A percentile compares a stretch with the other conserved stretches of the same genome.
Conservation (phyloP, 805 yeast genomes). For the Citeromyces matritensis region DNA sequence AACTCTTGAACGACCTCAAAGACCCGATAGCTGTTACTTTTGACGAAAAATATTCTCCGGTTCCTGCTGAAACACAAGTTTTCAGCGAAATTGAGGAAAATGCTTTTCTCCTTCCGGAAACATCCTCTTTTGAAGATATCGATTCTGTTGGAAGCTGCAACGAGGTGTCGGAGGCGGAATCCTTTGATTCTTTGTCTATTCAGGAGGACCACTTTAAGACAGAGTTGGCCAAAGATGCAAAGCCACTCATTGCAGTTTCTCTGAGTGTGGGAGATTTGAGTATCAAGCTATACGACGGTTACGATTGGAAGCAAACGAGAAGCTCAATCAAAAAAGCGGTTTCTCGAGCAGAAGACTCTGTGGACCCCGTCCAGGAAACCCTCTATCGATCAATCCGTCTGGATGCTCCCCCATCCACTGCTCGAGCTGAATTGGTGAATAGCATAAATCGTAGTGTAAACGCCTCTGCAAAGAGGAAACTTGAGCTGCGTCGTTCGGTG, state of each 20-base stretch:
- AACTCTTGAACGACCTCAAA: constrained; percentile 56
- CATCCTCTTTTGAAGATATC: constrained; percentile 9
- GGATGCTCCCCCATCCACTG: constrained; percentile 34
- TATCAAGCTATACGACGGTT: constrained; percentile 69
- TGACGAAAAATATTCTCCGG: constrained; percentile 39
- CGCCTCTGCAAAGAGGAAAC: constrained; percentile 16
- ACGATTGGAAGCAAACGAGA: constrained; percentile 79
- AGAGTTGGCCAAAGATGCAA: constrained; percentile 1
- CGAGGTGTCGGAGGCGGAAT: constrained; percentile 5
- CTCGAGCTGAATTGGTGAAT: constrained; percentile 39
- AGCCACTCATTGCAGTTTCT: constrained; percentile 12
- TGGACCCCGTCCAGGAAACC: constrained; percentile 30
- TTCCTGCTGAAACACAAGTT: constrained; percentile 18
- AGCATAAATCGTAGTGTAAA: constrained; percentile 10
- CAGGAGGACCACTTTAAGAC: background rate
- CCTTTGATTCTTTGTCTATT: constrained; percentile 5
- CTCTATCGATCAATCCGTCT: constrained; percentile 73
- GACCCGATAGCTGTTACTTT: constrained; percentile 47
- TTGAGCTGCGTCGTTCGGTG: constrained; percentile 52
- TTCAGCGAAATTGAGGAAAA: constrained; percentile 23
- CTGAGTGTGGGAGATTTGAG: constrained; percentile 21
- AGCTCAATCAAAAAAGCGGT: constrained; percentile 51
- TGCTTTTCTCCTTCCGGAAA: constrained; percentile 9
- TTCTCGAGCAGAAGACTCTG: constrained; percentile 30
- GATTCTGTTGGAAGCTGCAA: constrained; percentile 4